Evolutionary conservation across 257 asterid species (phyloP), one percentile per base, ranked within the genome.

Genomic region (Rehmannia glutinosa): DNA sequence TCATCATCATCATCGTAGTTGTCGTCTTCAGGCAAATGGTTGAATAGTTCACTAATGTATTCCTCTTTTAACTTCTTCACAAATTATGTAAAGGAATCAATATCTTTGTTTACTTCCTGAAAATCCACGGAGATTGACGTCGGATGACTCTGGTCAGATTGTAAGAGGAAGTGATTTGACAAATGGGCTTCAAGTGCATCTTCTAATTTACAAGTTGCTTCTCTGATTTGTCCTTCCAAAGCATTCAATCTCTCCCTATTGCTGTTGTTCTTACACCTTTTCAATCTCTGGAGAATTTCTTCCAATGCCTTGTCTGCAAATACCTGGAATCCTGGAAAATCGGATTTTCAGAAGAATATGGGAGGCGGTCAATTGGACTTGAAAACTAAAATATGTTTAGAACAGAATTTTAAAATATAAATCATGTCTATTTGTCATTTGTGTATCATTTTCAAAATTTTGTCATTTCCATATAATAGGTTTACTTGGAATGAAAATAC

Each of bases 151-250:
- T 2, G n/a, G n/a, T n/a, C n/a, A n/a, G n/a, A n/a, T n/a, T n/a
- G n/a, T n/a, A n/a, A n/a, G n/a, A n/a, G 45, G 15, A 9, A 2
- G 25, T 6, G 25, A 27, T 55, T 43, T 20, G 60, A n/a, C 49
- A 69, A 27, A 46, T 45, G 51, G 59, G 60, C 16, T 32, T 69
- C 51, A 6, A 69, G 19, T 19, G 51, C 16, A 46, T 16, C 74
- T 20, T 57, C 30, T 8, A 69, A 42, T 45, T 17, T 32, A 33
- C 42, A 43, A 20, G 33, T 42, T 21, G 59, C 51, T 11, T 6
- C 51, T 69, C 41, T 58, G 41, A 69, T 69, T 60, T 57, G 50
- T 6, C 5, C 55, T 4, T 64, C 72, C 68, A 72, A 11, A 24
- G 30, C 55, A 9, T 56, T 35, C 15, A 25, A 15, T 51, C 11